Evolutionary conservation across 371 early-diverging fungal species (phyloP), one percentile per base, ranked within the genome.

Genomic region (Rhizopus arrhizus): DNA sequence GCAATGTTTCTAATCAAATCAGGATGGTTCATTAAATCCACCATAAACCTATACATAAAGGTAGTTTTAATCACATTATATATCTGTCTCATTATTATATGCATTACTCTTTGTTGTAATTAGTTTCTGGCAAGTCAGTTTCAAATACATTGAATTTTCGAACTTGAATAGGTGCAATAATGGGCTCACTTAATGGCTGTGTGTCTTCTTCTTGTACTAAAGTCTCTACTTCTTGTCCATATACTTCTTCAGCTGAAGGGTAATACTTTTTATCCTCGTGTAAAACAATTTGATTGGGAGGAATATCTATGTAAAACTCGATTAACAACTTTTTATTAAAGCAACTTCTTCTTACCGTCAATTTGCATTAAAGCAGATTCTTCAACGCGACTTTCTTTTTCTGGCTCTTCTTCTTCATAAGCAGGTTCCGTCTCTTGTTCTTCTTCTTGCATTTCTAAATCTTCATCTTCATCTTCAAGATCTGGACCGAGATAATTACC

Each of bases 221-320:
- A 0, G 92, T 86, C 72, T 98, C 99, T 12, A 98, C 99, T 15
- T 87, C 99, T 29, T 87, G 84, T 6, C 99, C 99, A 72, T 93
- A 98, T n/a, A 98, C 93, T 68, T 97, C 97, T 74, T 92, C 93
- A 3, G 98, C 98, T 22, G 92, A 88, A 7, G 97, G 96, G 62
- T 98, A 98, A 74, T 97, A 98, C 68, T 93, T 92, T 72, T 97
- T 97, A 69, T 98, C 98, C 72, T 98, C 98, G 65, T 97, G 97
- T 48, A 96, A 82, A 0, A 98, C 92, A 46, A 98, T 85, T 70
- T 93, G 91, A 58, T 83, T 90, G 42, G 80, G 72, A 32, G 89
- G 81, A 67, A 84, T 78, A 55, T 86, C 87, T 88, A 62, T 57
- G 29, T 38, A 16, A 40, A 46, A 36, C 2, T 22, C 22, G n/a